These are phyloP conservation scores for Neurospora sp. DNA, from an alignment of 495 filamentous ascomycete species.

Conservation along the genomic window DNA sequence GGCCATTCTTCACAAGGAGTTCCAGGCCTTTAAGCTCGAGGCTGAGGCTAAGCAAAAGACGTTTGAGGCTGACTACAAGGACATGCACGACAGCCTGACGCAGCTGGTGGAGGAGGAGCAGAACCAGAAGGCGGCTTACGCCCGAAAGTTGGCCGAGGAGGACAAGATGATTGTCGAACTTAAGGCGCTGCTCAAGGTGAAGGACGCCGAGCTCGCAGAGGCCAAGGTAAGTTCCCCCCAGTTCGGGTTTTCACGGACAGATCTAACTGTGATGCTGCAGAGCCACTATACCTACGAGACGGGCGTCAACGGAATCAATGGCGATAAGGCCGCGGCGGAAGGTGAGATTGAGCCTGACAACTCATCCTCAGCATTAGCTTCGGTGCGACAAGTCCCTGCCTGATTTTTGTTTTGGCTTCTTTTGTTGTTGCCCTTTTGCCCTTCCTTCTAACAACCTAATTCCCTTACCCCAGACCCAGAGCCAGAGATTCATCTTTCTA, in stretches of 20 bases:
- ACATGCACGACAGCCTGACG: conserved; percentile 45
- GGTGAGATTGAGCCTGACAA: conserved; percentile 42
- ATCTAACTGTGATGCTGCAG: conserved; percentile 5
- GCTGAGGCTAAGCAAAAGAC: conserved; percentile 31
- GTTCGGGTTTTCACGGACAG: background rate
- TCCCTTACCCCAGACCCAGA: background rate
- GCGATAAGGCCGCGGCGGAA: conserved; percentile 31
- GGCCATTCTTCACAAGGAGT: conserved; percentile 25
- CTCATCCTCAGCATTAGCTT: conserved; percentile 46
- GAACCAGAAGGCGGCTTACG: conserved; percentile 24
- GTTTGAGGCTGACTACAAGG: conserved; percentile 42
- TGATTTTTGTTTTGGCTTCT: conserved; percentile 16
- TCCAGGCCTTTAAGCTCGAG: conserved; percentile 24
- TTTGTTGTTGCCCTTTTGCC: background rate
- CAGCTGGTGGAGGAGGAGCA: conserved; percentile 40
- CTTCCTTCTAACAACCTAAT: background rate
- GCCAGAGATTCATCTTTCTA: background rate
- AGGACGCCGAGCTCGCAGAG: conserved; percentile 45
- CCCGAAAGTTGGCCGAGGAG: conserved; percentile 24
- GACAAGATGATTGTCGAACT: conserved; percentile 35
- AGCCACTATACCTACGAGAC: conserved; percentile 32
- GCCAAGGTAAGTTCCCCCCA: conserved; percentile 30
- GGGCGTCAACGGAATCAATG: conserved; percentile 9
- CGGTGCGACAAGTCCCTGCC: conserved; percentile 42
- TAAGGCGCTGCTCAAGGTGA: conserved; percentile 36